Base-by-base conservation (phyloP, 768 basidiomycete genomes). In the Cystobasidium tubakii region DNA sequence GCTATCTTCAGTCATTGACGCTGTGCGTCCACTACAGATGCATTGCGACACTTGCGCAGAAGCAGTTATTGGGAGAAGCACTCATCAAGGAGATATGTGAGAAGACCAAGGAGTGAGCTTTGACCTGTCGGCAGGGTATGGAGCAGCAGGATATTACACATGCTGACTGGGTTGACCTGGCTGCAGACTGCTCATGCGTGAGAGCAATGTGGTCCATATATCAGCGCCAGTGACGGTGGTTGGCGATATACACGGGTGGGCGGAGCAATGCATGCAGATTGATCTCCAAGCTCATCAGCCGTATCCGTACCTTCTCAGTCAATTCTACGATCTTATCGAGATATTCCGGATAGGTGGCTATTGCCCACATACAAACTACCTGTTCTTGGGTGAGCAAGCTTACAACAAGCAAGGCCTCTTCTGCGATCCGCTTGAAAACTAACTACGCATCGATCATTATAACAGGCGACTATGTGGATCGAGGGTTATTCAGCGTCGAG, bases 281-380 rank as follows among this genome's bases (percentile, higher is more conserved):
- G 12, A 60, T 27, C 13, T 34, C 33, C 10, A 60, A 27, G 57
- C 57, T 60, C 15, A 39, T 44, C 39, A 7, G n/a, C 73, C 12
- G 27, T 12, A 62, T 33, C 66, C 0, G 25, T n/a, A n/a, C 6
- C 27, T 53, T 15, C 25, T 6, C 87, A 96, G 95, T 74, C 95
- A 99, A 86, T 99, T 99, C 83, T 95, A 98, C 84, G 95, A 99
- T 84, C 86, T 99, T 78, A 90, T 98, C 81, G 95, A 99, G 82
- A 97, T 97, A 80, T 99, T 99, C 80, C 88, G 94, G 63, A 98
- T 99, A 87, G 95, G 96, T 73, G 95, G 95, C 44, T 91, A 91
- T 79, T 91, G 92, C 1, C 95, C 95, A 1, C 85, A 95, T 79
- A 99, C 95, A 44, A 99, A 99, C 82, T 99, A 99, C 82, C 87